These are phyloP conservation scores for Sporothrix globosa DNA, from an alignment of 2,329 filamentous ascomycete genomes.

Conservation along the genomic window DNA sequence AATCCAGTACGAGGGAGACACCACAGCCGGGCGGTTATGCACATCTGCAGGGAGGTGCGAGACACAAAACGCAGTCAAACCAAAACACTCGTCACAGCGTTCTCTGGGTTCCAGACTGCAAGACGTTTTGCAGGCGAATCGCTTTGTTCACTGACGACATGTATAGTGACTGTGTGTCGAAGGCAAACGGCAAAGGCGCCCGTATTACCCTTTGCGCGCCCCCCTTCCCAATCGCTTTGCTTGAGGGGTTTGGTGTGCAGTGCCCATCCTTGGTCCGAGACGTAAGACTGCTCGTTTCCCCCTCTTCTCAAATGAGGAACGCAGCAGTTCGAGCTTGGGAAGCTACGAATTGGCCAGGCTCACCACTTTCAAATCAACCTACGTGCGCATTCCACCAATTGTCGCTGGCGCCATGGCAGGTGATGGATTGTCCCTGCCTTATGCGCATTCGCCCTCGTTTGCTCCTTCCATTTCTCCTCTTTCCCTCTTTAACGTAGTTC, in stretches of 20 bases:
- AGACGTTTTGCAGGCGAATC: neutral
- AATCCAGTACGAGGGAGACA: neutral
- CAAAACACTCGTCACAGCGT: constrained; percentile 19
- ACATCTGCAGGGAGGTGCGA: constrained; percentile 15
- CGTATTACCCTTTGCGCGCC: neutral
- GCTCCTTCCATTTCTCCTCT: neutral
- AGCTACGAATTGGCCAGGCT: constrained; percentile 11
- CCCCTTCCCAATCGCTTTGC: neutral
- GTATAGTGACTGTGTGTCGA: neutral
- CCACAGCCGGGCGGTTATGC: constrained; percentile 16
- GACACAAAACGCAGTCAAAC: neutral
- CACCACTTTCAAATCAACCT: neutral
- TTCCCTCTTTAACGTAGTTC: neutral
- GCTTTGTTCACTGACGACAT: neutral
- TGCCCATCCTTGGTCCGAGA: constrained; percentile 17
- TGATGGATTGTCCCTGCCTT: constrained; percentile 26
- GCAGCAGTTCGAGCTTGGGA: neutral
- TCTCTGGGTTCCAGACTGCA: neutral
- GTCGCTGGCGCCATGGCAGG: constrained; percentile 25
- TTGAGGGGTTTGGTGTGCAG: neutral
- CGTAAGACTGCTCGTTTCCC: constrained; percentile 15
- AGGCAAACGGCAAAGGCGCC: constrained; percentile 1
- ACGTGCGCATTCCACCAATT: constrained; percentile 7
- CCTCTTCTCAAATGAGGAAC: constrained; percentile 23
- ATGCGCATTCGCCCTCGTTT: neutral